Evolutionary conservation across 179 eudicot species (phyloP).

Genomic region (Beta corolliflora): DNA sequence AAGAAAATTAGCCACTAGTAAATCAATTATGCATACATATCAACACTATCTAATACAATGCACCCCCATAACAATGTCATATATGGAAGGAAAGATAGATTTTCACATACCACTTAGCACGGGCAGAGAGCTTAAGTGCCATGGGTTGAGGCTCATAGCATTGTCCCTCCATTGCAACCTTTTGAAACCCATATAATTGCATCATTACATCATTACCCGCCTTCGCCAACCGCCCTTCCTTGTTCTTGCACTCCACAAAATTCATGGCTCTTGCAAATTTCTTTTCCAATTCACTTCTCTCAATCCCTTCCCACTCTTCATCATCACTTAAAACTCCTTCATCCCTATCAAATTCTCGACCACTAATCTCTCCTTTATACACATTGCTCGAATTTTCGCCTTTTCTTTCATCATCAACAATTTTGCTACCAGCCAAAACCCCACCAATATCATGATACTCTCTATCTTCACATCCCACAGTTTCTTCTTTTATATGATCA

Average conservation of each 20-base stretch:
- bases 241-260: conserved; percentile 39
- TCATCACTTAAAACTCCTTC: conserved; percentile 42
- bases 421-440: neutral
- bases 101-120: conserved; percentile 67
- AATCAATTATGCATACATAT: neutral
- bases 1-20: neutral
- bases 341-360: conserved; percentile 17
- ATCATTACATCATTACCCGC: conserved; percentile 50
- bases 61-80: neutral
- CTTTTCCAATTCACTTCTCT: conserved; percentile 70
- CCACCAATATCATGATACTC: conserved; percentile 2
- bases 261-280: conserved; percentile 51
- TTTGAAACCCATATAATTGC: conserved; percentile 64
- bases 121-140: conserved; percentile 57
- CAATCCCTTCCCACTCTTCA: conserved; percentile 87
- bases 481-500: conserved; percentile 9
- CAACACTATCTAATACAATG: neutral
- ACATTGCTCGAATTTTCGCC: conserved; percentile 5
- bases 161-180: conserved; percentile 69
- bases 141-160: conserved; percentile 72
- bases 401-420: neutral
- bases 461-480: neutral
- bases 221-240: conserved; percentile 34
- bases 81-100: conserved; percentile 3
- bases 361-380: conserved; percentile 14